A percentile compares a stretch with the other conserved stretches of the same genome.
Evolutionary conservation across 129 eudicot species (phyloP).

Genomic region (Tagetes erecta): DNA sequence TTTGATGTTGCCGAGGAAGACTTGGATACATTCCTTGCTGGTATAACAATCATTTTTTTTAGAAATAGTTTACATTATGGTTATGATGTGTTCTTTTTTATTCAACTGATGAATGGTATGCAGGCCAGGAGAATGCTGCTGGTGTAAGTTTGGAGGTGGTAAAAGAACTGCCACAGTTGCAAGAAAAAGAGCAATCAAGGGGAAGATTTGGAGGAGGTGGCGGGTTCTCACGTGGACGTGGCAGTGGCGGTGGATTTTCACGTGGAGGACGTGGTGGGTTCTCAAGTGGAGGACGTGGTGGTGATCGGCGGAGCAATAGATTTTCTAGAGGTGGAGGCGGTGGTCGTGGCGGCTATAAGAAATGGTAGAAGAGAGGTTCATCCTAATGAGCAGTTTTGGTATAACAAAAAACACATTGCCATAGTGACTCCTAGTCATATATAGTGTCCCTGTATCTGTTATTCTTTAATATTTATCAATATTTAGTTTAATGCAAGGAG

Average conservation of each 20-base stretch:
- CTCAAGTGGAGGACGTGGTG: slow-evolving; percentile 44
- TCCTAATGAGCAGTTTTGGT: slow-evolving; percentile 36
- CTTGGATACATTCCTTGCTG: slow-evolving; percentile 62
- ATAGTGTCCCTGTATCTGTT: neutral
- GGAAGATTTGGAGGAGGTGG: slow-evolving; percentile 58
- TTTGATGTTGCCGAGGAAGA: slow-evolving; percentile 73
- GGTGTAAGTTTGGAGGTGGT: slow-evolving; percentile 76
- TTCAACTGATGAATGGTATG: neutral
- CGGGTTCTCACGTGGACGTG: slow-evolving; percentile 27
- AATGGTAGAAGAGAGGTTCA: slow-evolving; percentile 47
- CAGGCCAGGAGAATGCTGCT: slow-evolving; percentile 75
- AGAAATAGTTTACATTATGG: neutral
- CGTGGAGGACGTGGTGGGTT: slow-evolving; percentile 43
- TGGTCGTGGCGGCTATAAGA: slow-evolving; percentile 45
- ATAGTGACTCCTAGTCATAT: slow-evolving; percentile 28
- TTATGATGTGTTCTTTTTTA: neutral
- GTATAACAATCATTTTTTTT: slow-evolving; percentile 28
- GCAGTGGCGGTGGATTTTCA: slow-evolving; percentile 43
- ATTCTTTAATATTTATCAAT: neutral
- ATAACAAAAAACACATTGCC: slow-evolving; percentile 31
- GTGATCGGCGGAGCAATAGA: slow-evolving; percentile 37
- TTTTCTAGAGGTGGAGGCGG: slow-evolving; percentile 46
- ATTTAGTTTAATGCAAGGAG: neutral
- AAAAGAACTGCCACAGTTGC: slow-evolving; percentile 62
- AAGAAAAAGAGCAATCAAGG: slow-evolving; percentile 61